phyloP scores from a whole-genome alignment of 2,329 filamentous ascomycete species.

The Phaeosphaeria sp. region DNA sequence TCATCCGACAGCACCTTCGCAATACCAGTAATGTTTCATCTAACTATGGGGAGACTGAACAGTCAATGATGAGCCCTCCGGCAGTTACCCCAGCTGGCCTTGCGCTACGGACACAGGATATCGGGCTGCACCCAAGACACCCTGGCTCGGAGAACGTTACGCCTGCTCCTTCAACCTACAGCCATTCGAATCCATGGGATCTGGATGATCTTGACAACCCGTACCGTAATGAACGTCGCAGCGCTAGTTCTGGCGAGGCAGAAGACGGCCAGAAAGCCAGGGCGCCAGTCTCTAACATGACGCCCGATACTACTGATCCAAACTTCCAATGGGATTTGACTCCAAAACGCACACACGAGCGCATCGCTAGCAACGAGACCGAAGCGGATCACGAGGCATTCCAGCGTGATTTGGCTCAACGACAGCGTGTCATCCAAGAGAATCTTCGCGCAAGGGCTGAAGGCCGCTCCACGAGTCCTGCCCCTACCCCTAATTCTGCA shows the following conservation, averaged over 20 bases:
- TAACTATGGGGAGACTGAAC: constrained; percentile 60
- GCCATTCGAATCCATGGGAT: constrained; percentile 62
- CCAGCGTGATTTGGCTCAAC: constrained; percentile 72
- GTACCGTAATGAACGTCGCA: constrained; percentile 45
- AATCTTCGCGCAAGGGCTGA: constrained; percentile 72
- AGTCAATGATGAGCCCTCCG: constrained; percentile 53
- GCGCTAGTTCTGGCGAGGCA: constrained; percentile 44
- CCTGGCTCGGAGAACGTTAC: constrained; percentile 46
- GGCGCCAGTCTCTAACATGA: constrained; percentile 15
- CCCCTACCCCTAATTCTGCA: constrained; percentile 38
- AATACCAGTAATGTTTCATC: constrained; percentile 83
- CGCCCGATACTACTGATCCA: constrained; percentile 15
- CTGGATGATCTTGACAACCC: constrained; percentile 57
- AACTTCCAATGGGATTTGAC: constrained; percentile 57
- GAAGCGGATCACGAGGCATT: constrained; percentile 72
- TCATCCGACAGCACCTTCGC: constrained; percentile 85
- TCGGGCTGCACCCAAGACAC: constrained; percentile 35
- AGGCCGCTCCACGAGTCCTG: constrained; percentile 49
- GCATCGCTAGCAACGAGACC: constrained; percentile 58
- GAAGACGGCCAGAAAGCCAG: constrained; percentile 31
- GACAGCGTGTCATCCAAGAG: constrained; percentile 74
- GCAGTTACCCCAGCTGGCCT: constrained; percentile 40
- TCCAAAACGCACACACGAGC: constrained; percentile 53
- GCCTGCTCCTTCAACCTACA: constrained; percentile 56
- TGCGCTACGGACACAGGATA: constrained; percentile 41